These are phyloP conservation scores for Dothiorella sarmentorum DNA, from an alignment of 2,329 filamentous ascomycete species.

Conservation along the genomic window DNA sequence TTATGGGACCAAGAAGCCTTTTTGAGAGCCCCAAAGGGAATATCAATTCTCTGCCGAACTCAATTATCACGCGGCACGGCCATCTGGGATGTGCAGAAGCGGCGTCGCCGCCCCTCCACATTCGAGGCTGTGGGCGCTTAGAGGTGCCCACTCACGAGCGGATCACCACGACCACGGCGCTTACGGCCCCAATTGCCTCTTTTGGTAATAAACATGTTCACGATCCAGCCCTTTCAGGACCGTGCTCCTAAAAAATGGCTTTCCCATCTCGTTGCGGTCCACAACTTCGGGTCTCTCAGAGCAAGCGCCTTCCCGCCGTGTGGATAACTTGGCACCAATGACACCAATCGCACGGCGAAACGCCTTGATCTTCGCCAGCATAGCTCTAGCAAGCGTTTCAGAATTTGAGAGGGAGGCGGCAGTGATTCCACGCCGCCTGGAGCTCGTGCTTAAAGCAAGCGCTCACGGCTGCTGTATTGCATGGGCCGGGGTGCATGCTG, in stretches of 20 bases:
- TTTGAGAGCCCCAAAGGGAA: not conserved
- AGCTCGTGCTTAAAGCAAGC: not conserved
- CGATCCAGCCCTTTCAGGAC: not conserved
- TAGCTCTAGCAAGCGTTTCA: conserved; percentile 4
- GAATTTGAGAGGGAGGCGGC: not conserved
- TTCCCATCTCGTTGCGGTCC: not conserved
- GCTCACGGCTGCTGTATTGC: not conserved
- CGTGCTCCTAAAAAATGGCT: not conserved
- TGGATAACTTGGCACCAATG: not conserved
- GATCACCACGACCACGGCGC: conserved; percentile 8
- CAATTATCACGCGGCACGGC: not conserved
- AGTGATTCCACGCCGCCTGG: not conserved
- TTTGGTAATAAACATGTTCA: not conserved
- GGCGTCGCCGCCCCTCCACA: not conserved
- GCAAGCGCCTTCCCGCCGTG: not conserved
- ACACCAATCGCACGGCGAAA: conserved; percentile 5
- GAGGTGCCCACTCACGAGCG: not conserved
- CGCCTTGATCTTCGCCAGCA: not conserved
- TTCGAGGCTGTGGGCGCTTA: not conserved
- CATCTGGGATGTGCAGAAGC: not conserved
- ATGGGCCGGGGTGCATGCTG: conserved; percentile 8
- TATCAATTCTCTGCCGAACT: not conserved
- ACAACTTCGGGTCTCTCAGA: not conserved
- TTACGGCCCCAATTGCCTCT: conserved; percentile 1
- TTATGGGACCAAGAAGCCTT: not conserved